Evolutionary conservation across 1,139 yeast genomes (phyloP).

Genomic region (Debaryomyces udenii): DNA sequence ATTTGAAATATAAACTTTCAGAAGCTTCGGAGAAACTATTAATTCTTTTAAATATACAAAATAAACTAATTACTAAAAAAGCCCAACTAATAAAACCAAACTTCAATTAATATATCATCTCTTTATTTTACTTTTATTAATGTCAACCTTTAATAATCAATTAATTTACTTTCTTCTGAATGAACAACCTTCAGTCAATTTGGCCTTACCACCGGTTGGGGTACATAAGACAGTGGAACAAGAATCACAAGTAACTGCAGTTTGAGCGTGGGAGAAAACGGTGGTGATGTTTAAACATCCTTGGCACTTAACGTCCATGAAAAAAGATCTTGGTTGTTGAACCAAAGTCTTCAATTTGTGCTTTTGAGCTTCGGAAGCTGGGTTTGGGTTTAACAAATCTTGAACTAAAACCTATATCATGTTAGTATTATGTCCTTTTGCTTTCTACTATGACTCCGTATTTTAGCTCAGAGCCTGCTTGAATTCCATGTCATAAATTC

Average conservation of each 20-base stretch:
- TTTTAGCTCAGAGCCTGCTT: too few relatives aligned
- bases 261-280: conserved; percentile 97
- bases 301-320: conserved; percentile 98
- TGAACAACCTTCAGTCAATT: conserved; percentile 95
- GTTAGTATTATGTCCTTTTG: conserved; percentile 11
- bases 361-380: conserved; percentile 89
- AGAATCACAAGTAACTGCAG: conserved; percentile 96
- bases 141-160: conserved; percentile 11
- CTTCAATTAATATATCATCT: conserved; percentile 8
- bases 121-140: conserved; percentile 7
- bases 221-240: conserved; percentile 95
- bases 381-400: conserved; percentile 92
- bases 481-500: too few relatives aligned
- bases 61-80: conserved; percentile 8
- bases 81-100: conserved; percentile 9
- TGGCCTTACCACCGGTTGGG: conserved; percentile 99
- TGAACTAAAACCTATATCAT: conserved; percentile 77
- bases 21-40: conserved; percentile 2
- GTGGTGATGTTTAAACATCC: conserved; percentile 97
- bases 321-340: conserved; percentile 93
- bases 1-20: conserved; percentile 11
- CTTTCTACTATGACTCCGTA: background rate
- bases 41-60: conserved; percentile 10
- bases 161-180: conserved; percentile 87
- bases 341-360: conserved; percentile 96